Conservation (phyloP, 805 yeast genomes). For the Saccharomycopsis sp. region DNA sequence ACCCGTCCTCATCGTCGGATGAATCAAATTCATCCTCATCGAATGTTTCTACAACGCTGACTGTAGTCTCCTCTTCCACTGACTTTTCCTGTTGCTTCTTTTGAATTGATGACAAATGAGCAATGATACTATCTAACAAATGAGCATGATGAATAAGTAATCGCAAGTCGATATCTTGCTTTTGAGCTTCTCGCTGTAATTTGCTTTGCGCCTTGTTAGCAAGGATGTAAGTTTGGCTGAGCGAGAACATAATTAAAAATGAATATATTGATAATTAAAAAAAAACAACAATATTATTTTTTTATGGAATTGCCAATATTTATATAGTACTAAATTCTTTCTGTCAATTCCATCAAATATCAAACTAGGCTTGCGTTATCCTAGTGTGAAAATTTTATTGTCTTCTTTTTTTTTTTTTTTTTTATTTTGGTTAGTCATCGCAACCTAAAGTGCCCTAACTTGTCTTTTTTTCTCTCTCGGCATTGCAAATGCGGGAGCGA, state of each 20-base stretch:
- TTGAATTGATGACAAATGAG: slow-evolving; percentile 27
- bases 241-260: slow-evolving; percentile 2
- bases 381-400: too few species aligned
- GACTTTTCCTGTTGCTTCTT: slow-evolving; percentile 25
- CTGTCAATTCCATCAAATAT: too few species aligned
- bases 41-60: neutral
- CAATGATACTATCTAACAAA: slow-evolving; percentile 59
- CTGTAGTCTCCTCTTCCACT: neutral
- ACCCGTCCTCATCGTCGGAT: neutral
- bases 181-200: slow-evolving; percentile 54
- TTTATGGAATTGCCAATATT: too few species aligned
- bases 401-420: too few species aligned
- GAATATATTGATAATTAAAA: neutral
- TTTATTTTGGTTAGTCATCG: too few species aligned
- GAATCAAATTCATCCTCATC: neutral
- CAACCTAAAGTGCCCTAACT: too few species aligned
- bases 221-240: slow-evolving; percentile 48
- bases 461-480: too few species aligned
- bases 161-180: slow-evolving; percentile 50
- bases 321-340: too few species aligned
- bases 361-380: too few species aligned
- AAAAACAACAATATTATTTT: too few species aligned
- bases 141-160: slow-evolving; percentile 64
- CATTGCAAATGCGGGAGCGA: too few species aligned
- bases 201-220: slow-evolving; percentile 61